These are phyloP conservation scores for Penstemon barbatus DNA, from an alignment of 257 asterid genomes.

Conservation along the genomic window DNA sequence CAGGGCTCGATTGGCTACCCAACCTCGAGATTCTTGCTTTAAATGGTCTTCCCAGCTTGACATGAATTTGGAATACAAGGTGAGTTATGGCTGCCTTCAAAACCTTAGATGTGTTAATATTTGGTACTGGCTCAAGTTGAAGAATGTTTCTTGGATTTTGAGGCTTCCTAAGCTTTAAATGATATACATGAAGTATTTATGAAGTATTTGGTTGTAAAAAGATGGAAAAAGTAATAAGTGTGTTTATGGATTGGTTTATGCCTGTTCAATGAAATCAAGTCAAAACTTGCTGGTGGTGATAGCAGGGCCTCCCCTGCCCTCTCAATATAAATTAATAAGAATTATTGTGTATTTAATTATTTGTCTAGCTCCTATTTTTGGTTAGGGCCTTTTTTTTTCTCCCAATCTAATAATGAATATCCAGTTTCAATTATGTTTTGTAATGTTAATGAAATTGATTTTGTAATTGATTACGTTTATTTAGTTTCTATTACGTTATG, in stretches of 20 bases:
- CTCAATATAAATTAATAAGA: too few relatives aligned
- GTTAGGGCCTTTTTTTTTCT: too few relatives aligned
- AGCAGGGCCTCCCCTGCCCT: too few relatives aligned
- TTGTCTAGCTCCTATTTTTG: too few relatives aligned
- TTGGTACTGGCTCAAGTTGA: constrained; percentile 47
- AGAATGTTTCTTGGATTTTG: constrained; percentile 46
- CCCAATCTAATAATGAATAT: too few relatives aligned
- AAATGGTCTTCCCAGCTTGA: constrained; percentile 46
- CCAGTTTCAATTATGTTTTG: too few relatives aligned
- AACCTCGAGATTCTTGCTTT: constrained; percentile 51
- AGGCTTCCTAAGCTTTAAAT: constrained; percentile 48
- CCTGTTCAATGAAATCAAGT: too few relatives aligned
- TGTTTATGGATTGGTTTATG: background rate
- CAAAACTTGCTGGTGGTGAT: too few relatives aligned
- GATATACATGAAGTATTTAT: constrained; percentile 35
- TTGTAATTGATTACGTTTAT: too few relatives aligned
- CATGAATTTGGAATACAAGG: constrained; percentile 41
- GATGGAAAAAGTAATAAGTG: constrained; percentile 43
- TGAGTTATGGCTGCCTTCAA: constrained; percentile 34
- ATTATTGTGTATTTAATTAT: too few relatives aligned
- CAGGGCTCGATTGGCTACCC: constrained; percentile 43
- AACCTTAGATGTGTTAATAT: constrained; percentile 46
- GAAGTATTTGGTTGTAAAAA: constrained; percentile 41
- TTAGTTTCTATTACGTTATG: too few relatives aligned
- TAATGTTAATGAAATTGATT: too few relatives aligned